phyloP scores from a whole-genome alignment of 2,329 filamentous ascomycete species.

The Leptosphaerulina australis region DNA sequence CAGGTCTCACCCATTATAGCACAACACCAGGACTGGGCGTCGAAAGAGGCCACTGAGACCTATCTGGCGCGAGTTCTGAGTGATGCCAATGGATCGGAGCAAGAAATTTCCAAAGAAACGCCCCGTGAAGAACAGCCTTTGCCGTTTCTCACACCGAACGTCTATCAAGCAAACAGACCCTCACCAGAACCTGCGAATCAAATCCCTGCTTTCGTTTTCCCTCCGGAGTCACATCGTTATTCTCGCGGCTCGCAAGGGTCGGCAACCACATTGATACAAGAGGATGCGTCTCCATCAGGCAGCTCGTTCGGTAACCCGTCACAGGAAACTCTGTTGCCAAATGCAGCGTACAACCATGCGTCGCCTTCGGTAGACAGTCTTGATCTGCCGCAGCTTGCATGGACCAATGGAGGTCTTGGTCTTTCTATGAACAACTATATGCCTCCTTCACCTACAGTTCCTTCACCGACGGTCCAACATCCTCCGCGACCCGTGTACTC shows the following conservation, averaged over 20 bases:
- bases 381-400: conserved; percentile 48
- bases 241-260: conserved; percentile 43
- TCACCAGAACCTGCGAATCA: conserved; percentile 32
- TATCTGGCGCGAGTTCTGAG: conserved; percentile 58
- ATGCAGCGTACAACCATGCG: conserved; percentile 40
- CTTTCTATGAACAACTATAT: conserved; percentile 49
- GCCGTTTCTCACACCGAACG: conserved; percentile 13
- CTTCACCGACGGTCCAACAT: conserved; percentile 38
- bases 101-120: conserved; percentile 16
- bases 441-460: conserved; percentile 28
- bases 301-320: conserved; percentile 39
- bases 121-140: conserved; percentile 1
- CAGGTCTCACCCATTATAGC: conserved; percentile 59
- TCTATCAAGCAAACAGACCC: conserved; percentile 12
- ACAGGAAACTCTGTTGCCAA: conserved; percentile 44
- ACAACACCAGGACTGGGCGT: conserved; percentile 61
- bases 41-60: conserved; percentile 61
- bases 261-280: conserved; percentile 41
- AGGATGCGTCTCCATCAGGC: conserved; percentile 42
- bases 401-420: conserved; percentile 51
- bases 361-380: conserved; percentile 30
- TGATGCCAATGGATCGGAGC: conserved; percentile 43
- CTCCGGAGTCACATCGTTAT: conserved; percentile 42
- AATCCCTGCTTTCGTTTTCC: conserved; percentile 49
- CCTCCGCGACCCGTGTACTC: conserved; percentile 55